These are phyloP conservation scores for Syzygium aqueum DNA, from an alignment of 345 rosid genomes.

Conservation along the genomic window DNA sequence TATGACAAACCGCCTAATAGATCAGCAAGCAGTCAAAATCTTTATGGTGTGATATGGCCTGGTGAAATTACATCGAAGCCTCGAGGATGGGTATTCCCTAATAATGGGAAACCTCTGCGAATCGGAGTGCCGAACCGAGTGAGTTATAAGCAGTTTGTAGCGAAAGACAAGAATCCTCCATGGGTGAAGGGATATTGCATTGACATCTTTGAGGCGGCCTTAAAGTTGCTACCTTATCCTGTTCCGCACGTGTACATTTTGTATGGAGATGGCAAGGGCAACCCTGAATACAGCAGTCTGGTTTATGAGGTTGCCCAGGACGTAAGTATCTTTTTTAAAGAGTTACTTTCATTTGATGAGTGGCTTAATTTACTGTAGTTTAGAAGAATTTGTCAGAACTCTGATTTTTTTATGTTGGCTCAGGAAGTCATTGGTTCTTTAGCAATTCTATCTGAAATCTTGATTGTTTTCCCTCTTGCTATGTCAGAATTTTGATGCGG, in stretches of 20 bases:
- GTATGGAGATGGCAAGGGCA: constrained; percentile 55
- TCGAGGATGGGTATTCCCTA: constrained; percentile 88
- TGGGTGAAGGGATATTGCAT: constrained; percentile 84
- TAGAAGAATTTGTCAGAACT: neutral
- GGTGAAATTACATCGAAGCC: constrained; percentile 51
- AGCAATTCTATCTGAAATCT: neutral
- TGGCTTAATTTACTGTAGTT: neutral
- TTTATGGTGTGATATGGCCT: constrained; percentile 69
- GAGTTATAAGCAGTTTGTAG: constrained; percentile 43
- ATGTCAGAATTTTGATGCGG: constrained; percentile 67
- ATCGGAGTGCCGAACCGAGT: constrained; percentile 79
- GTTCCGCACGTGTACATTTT: constrained; percentile 58
- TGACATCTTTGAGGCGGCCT: constrained; percentile 88
- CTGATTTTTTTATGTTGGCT: neutral
- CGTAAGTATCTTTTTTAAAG: constrained; percentile 35
- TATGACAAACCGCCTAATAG: constrained; percentile 43
- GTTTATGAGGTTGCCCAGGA: constrained; percentile 46
- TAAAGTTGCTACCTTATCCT: constrained; percentile 75
- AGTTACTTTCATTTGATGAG: neutral
- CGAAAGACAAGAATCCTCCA: constrained; percentile 47
- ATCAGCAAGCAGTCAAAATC: constrained; percentile 40
- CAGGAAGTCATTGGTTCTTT: neutral
- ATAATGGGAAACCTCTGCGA: constrained; percentile 67
- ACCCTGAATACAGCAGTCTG: constrained; percentile 55
- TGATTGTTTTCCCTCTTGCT: constrained; percentile 10